Evolutionary conservation across 306 rosid genomes (phyloP).

Genomic region (Cucurbita ficifolia): DNA sequence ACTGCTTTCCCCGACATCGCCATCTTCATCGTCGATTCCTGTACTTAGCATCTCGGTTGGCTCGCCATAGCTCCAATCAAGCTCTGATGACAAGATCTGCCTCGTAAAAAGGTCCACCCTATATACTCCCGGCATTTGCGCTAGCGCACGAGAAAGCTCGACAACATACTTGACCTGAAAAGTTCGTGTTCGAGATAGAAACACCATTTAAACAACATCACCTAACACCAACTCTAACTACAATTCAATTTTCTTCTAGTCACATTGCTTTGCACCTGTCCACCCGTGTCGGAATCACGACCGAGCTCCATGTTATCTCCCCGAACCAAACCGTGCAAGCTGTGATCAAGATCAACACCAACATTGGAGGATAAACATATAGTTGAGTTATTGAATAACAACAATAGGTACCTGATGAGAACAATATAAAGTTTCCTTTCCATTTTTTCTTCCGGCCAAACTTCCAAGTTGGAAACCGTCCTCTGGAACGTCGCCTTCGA

Average conservation of each 20-base stretch:
- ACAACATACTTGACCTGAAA: conserved; percentile 76
- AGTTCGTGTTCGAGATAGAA: neutral
- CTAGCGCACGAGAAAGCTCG: conserved; percentile 82
- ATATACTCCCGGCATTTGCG: conserved; percentile 81
- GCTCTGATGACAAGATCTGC: conserved; percentile 64
- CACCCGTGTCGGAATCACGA: conserved; percentile 92
- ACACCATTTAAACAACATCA: neutral
- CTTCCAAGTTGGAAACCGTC: conserved; percentile 48
- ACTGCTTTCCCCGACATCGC: conserved; percentile 65
- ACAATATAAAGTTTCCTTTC: conserved; percentile 69
- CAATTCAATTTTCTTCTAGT: neutral
- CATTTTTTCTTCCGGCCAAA: conserved; percentile 79
- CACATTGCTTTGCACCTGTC: conserved; percentile 41
- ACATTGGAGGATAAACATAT: neutral
- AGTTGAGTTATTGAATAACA: neutral
- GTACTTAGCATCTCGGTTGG: conserved; percentile 75
- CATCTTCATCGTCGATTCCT: conserved; percentile 44
- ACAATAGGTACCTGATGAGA: conserved; percentile 43
- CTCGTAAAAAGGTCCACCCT: conserved; percentile 82
- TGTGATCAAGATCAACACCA: conserved; percentile 15
- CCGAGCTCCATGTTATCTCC: conserved; percentile 98
- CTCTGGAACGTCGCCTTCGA: conserved; percentile 35
- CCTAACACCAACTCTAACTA: neutral
- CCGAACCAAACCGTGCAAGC: conserved; percentile 70
- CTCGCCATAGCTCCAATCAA: conserved; percentile 92